Conservation (phyloP, 108 stramenopile species). For the Fragilaria crotonensis region DNA sequence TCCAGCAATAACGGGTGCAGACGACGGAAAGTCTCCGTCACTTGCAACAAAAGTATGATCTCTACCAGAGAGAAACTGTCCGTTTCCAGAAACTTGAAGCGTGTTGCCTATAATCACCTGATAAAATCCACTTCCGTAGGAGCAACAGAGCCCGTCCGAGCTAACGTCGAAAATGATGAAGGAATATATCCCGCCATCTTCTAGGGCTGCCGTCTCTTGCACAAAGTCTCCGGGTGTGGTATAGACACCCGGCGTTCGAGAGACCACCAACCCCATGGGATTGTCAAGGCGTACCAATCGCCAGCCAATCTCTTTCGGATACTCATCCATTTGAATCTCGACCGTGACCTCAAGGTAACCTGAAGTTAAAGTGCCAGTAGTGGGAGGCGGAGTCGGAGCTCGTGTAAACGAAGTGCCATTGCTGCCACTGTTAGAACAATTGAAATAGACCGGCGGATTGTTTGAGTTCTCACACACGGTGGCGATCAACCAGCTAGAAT, state of each 20-base stretch:
- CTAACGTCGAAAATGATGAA: not conserved
- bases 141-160: not conserved
- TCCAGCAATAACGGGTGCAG: not conserved
- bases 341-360: not conserved
- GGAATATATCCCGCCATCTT: not conserved
- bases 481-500: constrained; percentile 40
- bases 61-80: not conserved
- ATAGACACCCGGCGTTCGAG: not conserved
- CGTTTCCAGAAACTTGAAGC: not conserved
- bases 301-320: not conserved
- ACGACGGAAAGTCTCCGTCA: not conserved
- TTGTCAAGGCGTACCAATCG: not conserved
- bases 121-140: not conserved
- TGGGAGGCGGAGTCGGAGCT: not conserved
- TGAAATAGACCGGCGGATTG: constrained; percentile 23
- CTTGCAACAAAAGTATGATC: not conserved
- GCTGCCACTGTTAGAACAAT: not conserved
- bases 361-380: not conserved
- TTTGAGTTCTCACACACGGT: constrained; percentile 29
- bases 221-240: not conserved
- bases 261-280: not conserved
- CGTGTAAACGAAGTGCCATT: not conserved
- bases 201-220: not conserved
- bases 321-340: not conserved
- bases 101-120: not conserved